phyloP scores from a whole-genome alignment of 306 rosid genomes.

The Prunus padus region DNA sequence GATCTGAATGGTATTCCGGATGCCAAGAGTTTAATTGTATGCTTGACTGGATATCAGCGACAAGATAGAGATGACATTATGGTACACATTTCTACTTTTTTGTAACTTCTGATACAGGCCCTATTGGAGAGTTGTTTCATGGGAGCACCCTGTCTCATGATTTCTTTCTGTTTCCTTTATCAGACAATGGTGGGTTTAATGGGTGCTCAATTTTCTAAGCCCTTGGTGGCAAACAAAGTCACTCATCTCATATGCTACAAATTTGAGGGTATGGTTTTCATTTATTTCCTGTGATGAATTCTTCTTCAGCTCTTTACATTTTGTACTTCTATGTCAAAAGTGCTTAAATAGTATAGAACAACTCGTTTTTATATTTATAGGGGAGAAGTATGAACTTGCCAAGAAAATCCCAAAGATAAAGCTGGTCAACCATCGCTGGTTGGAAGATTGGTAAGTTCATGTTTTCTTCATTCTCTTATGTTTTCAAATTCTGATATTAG shows the following conservation, averaged over 20 bases:
- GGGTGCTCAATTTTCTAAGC: constrained; percentile 88
- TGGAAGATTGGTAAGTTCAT: constrained; percentile 75
- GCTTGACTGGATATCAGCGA: constrained; percentile 92
- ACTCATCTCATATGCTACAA: constrained; percentile 96
- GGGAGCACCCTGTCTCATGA: not conserved
- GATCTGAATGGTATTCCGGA: constrained; percentile 74
- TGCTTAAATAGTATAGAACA: not conserved
- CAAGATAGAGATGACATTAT: constrained; percentile 93
- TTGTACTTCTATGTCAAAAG: not conserved
- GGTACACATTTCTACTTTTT: constrained; percentile 40
- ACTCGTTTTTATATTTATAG: constrained; percentile 31
- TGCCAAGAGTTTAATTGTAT: constrained; percentile 56
- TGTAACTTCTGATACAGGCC: not conserved
- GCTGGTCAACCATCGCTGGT: constrained; percentile 88
- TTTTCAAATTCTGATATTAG: not conserved
- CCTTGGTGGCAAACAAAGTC: constrained; percentile 82
- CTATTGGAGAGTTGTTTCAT: constrained; percentile 6
- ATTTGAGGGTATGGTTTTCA: constrained; percentile 62
- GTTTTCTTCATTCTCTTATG: constrained; percentile 4
- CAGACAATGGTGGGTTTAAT: constrained; percentile 83
- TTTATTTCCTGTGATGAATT: not conserved
- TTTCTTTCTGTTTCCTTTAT: constrained; percentile 9
- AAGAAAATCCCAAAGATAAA: constrained; percentile 60
- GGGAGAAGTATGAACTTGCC: constrained; percentile 92
- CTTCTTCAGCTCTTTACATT: not conserved